These are phyloP conservation scores for Ogataea ganodermae DNA, from an alignment of 805 yeast genomes.

Conservation along the genomic window DNA sequence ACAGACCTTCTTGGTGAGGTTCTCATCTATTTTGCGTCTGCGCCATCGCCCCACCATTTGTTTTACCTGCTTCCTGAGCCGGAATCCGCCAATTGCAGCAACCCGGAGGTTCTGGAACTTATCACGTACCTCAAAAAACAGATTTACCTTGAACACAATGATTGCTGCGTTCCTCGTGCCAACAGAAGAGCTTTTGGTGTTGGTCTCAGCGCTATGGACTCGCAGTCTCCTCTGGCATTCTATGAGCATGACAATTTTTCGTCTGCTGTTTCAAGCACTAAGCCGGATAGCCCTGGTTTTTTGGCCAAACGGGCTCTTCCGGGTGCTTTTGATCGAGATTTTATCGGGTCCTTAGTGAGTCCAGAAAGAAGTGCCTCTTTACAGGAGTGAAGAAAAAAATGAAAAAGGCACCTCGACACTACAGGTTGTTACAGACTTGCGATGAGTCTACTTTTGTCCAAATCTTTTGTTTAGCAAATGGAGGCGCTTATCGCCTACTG, in stretches of 20 bases:
- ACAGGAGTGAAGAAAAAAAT: neutral
- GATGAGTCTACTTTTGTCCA: no score
- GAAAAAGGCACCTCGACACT: no score
- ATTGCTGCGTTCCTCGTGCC: constrained; percentile 21
- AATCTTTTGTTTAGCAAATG: no score
- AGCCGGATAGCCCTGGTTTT: constrained; percentile 13
- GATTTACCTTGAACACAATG: constrained; percentile 21
- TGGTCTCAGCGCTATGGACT: constrained; percentile 1
- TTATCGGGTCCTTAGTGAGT: constrained; percentile 5
- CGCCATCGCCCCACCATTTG: constrained; percentile 30
- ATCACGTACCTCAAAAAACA: constrained; percentile 23
- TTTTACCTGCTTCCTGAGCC: constrained; percentile 18
- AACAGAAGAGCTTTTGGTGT: neutral
- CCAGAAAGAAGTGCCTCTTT: constrained; percentile 1
- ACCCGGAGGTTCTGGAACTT: constrained; percentile 21
- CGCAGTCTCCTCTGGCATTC: constrained; percentile 9
- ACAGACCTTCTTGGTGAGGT: constrained; percentile 28
- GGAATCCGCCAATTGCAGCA: constrained; percentile 9
- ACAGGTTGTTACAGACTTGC: no score
- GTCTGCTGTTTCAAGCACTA: constrained; percentile 8
- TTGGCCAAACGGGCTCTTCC: constrained; percentile 18
- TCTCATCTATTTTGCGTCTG: constrained; percentile 25
- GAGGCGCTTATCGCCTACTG: no score
- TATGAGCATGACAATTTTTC: constrained; percentile 9
- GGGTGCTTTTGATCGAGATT: constrained; percentile 14